These are phyloP conservation scores for Schwanniomyces polymorphus DNA, from an alignment of 805 yeast species.

Conservation along the genomic window DNA sequence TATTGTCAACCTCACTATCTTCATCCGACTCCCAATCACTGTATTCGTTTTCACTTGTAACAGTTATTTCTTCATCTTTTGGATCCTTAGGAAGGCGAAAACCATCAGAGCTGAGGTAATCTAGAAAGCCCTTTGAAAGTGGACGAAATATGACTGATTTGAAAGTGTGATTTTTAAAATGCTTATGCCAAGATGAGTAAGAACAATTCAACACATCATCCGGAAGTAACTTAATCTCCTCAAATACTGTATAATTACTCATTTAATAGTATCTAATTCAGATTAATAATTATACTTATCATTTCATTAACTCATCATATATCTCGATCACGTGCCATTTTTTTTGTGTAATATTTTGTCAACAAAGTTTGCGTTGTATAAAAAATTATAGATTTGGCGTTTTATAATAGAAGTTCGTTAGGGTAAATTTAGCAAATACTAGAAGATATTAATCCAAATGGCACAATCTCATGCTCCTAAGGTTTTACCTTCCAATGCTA, in stretches of 20 bases:
- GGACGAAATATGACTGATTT: slow-evolving; percentile 28
- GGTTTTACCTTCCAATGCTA: slow-evolving; percentile 67
- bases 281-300: background rate
- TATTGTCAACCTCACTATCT: slow-evolving; percentile 17
- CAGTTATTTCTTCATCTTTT: slow-evolving; percentile 12
- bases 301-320: background rate
- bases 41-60: slow-evolving; percentile 61
- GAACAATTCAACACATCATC: slow-evolving; percentile 32
- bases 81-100: slow-evolving; percentile 18
- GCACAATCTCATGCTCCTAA: slow-evolving; percentile 12
- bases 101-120: slow-evolving; percentile 29
- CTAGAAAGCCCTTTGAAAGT: slow-evolving; percentile 32
- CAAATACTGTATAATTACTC: slow-evolving; percentile 25
- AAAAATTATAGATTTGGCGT: background rate
- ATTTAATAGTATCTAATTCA: slow-evolving; percentile 9
- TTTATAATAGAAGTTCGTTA: background rate
- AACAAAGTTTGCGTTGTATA: background rate
- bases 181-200: slow-evolving; percentile 34
- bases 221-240: slow-evolving; percentile 21
- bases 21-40: slow-evolving; percentile 68
- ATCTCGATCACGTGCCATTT: background rate
- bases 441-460: slow-evolving; percentile 5
- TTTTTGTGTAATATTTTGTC: slow-evolving; percentile 3
- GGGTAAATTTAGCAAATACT: background rate
- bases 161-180: slow-evolving; percentile 17